Percentiles rank a stretch among this genome's conserved stretches.
Evolutionary conservation across 495 filamentous ascomycete genomes (phyloP).

Genomic region (Penicillium ochrochloron): DNA sequence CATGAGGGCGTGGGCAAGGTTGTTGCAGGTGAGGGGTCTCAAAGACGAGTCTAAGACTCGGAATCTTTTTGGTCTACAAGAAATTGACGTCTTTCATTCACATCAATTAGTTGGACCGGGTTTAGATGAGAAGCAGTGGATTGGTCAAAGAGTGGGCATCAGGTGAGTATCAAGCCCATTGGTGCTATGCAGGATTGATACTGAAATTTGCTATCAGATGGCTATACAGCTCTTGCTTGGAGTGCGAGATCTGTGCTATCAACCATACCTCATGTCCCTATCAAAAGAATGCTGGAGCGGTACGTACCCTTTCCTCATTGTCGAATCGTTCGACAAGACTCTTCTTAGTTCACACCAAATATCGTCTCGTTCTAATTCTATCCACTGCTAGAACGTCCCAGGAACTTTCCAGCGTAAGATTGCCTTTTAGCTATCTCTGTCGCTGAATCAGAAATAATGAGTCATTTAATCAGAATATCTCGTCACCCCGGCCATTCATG

Average conservation of each 20-base stretch:
- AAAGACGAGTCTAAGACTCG: background rate
- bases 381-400: constrained; percentile 41
- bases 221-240: constrained; percentile 50
- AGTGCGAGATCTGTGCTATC: constrained; percentile 52
- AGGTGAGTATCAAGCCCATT: constrained; percentile 30
- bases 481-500: constrained; percentile 47
- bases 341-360: background rate
- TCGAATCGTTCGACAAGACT: background rate
- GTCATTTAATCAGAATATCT: constrained; percentile 37
- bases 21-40: constrained; percentile 33
- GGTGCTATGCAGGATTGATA: background rate
- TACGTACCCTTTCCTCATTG: constrained; percentile 27
- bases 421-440: background rate
- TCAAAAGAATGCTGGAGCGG: constrained; percentile 51
- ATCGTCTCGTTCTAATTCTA: background rate
- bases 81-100: background rate
- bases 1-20: constrained; percentile 51
- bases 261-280: constrained; percentile 50
- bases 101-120: constrained; percentile 34
- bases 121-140: constrained; percentile 38
- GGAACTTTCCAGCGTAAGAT: constrained; percentile 51
- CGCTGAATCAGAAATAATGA: constrained; percentile 5
- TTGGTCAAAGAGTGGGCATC: constrained; percentile 44
- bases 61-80: background rate
- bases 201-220: constrained; percentile 31